These are phyloP conservation scores for Acer saccharum DNA, from an alignment of 345 rosid species.

Conservation along the genomic window DNA sequence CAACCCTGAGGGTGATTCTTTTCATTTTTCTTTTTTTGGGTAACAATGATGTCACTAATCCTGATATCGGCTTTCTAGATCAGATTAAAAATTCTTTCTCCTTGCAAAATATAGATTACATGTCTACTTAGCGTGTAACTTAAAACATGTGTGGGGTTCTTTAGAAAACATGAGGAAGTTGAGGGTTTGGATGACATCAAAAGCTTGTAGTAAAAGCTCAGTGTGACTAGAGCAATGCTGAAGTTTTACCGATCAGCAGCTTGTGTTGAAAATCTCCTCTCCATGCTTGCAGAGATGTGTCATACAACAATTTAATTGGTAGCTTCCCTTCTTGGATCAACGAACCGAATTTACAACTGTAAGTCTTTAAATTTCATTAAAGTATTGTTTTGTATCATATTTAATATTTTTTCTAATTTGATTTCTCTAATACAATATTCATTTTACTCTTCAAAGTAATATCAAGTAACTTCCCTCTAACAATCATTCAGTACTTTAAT, in stretches of 20 bases:
- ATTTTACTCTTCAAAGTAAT: neutral
- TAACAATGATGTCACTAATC: neutral
- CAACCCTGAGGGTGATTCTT: too few species aligned
- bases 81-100: neutral
- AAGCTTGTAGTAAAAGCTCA: neutral
- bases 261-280: neutral
- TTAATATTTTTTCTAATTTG: neutral
- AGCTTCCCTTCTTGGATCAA: constrained; percentile 71
- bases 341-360: constrained; percentile 48
- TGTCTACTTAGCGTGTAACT: too few species aligned
- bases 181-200: neutral
- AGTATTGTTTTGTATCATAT: neutral
- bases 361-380: constrained; percentile 21
- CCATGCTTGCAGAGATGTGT: constrained; percentile 61
- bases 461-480: neutral
- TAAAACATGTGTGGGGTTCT: neutral
- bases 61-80: constrained; percentile 30
- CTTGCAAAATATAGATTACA: neutral
- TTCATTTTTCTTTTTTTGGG: too few species aligned
- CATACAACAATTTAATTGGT: constrained; percentile 70
- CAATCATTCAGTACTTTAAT: neutral
- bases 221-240: too few species aligned
- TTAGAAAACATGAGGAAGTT: neutral
- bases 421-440: neutral
- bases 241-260: neutral